These are phyloP conservation scores for Abrus precatorius DNA, from an alignment of 306 rosid species.

Conservation along the genomic window DNA sequence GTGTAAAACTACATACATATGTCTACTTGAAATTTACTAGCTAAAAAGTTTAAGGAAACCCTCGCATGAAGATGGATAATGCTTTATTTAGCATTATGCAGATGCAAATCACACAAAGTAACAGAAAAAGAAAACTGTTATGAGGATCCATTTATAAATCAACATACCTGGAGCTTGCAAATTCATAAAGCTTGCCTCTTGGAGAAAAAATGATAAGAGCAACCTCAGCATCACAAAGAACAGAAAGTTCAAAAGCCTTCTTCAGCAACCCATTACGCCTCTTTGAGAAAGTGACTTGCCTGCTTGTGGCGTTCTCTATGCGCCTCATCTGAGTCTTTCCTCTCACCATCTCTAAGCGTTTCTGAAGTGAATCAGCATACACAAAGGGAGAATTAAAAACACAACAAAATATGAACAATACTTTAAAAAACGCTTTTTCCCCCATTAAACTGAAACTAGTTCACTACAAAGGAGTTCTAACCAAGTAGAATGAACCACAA, in stretches of 20 bases:
- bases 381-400: neutral
- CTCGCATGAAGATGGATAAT: neutral
- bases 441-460: too few species aligned
- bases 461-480: constrained; percentile 7
- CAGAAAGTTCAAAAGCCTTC: constrained; percentile 89
- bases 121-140: neutral
- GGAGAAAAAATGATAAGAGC: constrained; percentile 61
- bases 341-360: constrained; percentile 69
- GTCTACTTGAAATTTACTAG: neutral
- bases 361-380: constrained; percentile 6
- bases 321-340: constrained; percentile 89
- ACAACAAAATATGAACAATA: neutral
- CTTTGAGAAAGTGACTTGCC: constrained; percentile 87
- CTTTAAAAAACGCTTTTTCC: neutral
- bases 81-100: neutral
- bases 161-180: constrained; percentile 53
- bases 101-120: constrained; percentile 1
- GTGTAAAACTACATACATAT: neutral
- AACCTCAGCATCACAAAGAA: constrained; percentile 76
- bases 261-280: constrained; percentile 79
- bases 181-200: constrained; percentile 58
- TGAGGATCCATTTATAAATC: neutral
- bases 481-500: constrained; percentile 18
- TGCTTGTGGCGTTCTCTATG: constrained; percentile 79
- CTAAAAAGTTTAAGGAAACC: neutral